Base-by-base conservation (phyloP, 2,329 filamentous ascomycete genomes). In the Trichoderma harzianum region DNA sequence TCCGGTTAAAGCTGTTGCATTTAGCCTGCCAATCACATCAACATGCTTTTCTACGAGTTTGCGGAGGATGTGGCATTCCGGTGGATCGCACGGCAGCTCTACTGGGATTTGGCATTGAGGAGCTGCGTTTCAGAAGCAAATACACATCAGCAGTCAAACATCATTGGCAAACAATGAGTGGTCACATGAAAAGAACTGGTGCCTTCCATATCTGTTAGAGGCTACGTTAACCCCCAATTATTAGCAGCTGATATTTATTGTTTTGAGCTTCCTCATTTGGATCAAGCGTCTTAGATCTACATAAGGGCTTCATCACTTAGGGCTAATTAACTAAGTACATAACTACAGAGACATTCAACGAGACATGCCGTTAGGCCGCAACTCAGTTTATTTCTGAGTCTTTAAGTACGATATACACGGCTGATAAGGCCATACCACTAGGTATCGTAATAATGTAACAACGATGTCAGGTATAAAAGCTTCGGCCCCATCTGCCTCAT, bases 21-120 rank as follows among this genome's bases (percentile, higher is more conserved):
- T 70, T 70, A 70, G 32, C 68, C 68, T 64, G 32, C 68, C 60
- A 70, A 70, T 70, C 60, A 64, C 10, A 32, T 30, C 39, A 30
- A 21, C 4, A 3, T 10, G 6, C 39, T 24, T 3, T 32, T 43
- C 12, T 14, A 39, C 26, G 57, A 36, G n/a, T 18, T 39, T 70
- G 68, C 39, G 68, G 68, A 64, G 68, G 60, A 57, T 18, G 60
- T 70, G 21, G 68, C 8, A 70, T 64, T 58, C 32, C 30, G 60
- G 47, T 57, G 43, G 68, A 10, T 47, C 68, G 30, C 47, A 21
- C 57, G 11, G 21, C 28, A 21, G 11, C n/a, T 21, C 21, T 51
- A 5, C 21, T 28, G 7, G 21, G 39, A 26, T 16, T 69, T 32
- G 39, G 16, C 51, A 14, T n/a, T 32, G 64, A 57, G 21, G 64